Conservation (phyloP, 129 eudicot species). For the Artemisia argyi region DNA sequence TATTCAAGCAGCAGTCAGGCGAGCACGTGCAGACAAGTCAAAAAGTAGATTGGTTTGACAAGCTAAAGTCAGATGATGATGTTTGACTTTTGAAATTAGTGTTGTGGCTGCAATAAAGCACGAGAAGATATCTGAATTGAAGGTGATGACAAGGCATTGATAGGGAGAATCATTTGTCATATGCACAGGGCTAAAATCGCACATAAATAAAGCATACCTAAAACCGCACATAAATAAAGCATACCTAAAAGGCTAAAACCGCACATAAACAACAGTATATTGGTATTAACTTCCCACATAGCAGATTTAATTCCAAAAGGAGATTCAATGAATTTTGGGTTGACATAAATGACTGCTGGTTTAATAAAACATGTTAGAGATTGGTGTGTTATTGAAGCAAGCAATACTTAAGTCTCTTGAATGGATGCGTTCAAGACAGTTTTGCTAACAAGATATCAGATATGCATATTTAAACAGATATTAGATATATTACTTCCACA, state of each 20-base stretch:
- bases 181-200: constrained; percentile 20
- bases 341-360: neutral
- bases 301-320: neutral
- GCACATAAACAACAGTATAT: neutral
- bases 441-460: neutral
- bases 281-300: no score
- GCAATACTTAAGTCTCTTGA: neutral
- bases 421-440: no score
- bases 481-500: neutral
- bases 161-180: constrained; percentile 3
- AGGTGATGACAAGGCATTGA: constrained; percentile 19
- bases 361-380: neutral
- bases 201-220: constrained; percentile 22
- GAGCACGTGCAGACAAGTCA: constrained; percentile 57
- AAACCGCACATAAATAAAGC: neutral
- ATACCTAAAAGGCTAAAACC: constrained; percentile 10
- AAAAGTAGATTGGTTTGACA: constrained; percentile 31
- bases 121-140: neutral
- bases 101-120: constrained; percentile 24
- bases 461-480: neutral
- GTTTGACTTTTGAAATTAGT: constrained; percentile 16
- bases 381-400: neutral
- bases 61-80: constrained; percentile 9
- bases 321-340: constrained; percentile 6
- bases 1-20: constrained; percentile 79